Evolutionary conservation across 2,329 filamentous ascomycete species (phyloP).

Genomic region (Phyllachora maydis): DNA sequence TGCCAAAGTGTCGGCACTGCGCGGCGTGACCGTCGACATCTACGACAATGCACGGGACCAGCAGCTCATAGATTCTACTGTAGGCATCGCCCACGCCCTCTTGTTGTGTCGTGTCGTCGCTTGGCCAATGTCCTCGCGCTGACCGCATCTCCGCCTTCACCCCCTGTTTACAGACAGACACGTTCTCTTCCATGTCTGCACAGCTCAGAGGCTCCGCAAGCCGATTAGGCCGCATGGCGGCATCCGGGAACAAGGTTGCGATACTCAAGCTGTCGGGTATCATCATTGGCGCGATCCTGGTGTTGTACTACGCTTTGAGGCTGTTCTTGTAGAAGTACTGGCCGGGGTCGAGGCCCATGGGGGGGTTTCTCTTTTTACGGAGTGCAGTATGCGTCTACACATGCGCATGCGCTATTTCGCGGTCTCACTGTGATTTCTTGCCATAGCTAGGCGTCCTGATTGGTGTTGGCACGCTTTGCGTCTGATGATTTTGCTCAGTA

Average conservation of each 20-base stretch:
- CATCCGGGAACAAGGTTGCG: constrained; percentile 74
- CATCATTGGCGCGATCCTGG: constrained; percentile 48
- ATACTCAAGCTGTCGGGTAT: constrained; percentile 80
- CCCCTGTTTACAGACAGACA: constrained; percentile 56
- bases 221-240: constrained; percentile 76
- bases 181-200: constrained; percentile 72
- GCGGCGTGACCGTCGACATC: constrained; percentile 90
- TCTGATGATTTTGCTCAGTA: too few relatives aligned
- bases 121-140: too few relatives aligned
- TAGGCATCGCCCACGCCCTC: constrained; percentile 22
- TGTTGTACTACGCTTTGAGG: constrained; percentile 54
- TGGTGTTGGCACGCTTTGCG: too few relatives aligned
- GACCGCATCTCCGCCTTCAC: too few relatives aligned
- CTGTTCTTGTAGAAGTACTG: constrained; percentile 28
- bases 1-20: constrained; percentile 76
- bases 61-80: constrained; percentile 69
- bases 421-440: too few relatives aligned
- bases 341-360: too few relatives aligned
- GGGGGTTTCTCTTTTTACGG: too few relatives aligned
- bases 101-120: too few relatives aligned
- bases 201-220: constrained; percentile 68
- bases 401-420: too few relatives aligned
- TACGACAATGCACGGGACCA: constrained; percentile 90
- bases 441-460: too few relatives aligned
- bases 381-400: too few relatives aligned